Evolutionary conservation across 768 basidiomycete genomes (phyloP), one percentile per base, ranked within the genome.

Genomic region (Suillus plorans): DNA sequence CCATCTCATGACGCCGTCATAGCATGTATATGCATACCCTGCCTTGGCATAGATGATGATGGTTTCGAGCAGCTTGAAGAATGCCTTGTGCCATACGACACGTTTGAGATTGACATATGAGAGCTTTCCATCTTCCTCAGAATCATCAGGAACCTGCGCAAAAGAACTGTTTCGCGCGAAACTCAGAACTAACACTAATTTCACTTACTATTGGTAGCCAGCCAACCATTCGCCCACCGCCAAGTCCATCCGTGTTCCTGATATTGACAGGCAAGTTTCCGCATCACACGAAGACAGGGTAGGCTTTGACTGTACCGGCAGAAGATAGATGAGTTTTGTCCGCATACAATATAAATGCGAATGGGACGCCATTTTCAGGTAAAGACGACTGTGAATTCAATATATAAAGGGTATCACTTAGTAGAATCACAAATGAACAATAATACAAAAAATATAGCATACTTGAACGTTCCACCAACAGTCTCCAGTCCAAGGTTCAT

Each of bases 401-500:
- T 34, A 34, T 34, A 34, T 34, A 34, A 34, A 34, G 14, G 41
- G 14, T 16, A 41, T 16, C 34, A 34, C 34, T 34, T 34, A 34
- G 34, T 34, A 34, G 34, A 34, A 34, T 34, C 34, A 8, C 34
- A 34, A 34, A 34, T 34, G 7, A 34, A 31, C 4, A 10, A 53
- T 44, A 36, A 13, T 28, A 56, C 16, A 37, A 58, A 37, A 28
- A 22, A 41, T 61, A 37, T 28, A 28, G 14, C 68, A 39, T 69
- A 80, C 81, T 70, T 82, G 78, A 7, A 75, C 66, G 2, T 77
- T 66, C 79, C 79, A 81, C 55, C 70, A 80, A 1, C 41, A 10
- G 42, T 80, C 61, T 1, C 70, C 80, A 8, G 77, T 78, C 74
- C 80, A 79, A 6, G 81, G 79, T 58, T 82, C 78, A 60, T 76